phyloP scores from a whole-genome alignment of 2,329 filamentous ascomycete genomes.

The Epichloe hybrida region DNA sequence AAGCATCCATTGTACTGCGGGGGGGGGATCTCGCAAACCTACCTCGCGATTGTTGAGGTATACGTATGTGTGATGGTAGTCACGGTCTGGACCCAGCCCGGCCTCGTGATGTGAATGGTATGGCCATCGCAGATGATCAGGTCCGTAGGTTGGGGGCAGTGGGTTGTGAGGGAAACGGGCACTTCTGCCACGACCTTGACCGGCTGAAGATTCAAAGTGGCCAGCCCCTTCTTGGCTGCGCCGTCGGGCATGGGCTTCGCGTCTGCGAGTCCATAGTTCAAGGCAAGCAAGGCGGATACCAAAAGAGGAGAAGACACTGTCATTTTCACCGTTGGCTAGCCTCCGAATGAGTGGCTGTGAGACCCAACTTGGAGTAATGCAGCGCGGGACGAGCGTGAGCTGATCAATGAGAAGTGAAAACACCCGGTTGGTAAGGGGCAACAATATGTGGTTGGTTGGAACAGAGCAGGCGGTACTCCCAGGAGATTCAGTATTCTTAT shows the following conservation, averaged over 20 bases:
- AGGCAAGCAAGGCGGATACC: slow-evolving; percentile 1
- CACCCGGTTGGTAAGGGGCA: too few relatives aligned
- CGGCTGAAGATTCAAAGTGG: slow-evolving; percentile 1
- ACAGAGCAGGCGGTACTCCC: too few relatives aligned
- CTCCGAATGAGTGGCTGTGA: too few relatives aligned
- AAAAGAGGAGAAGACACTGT: neutral
- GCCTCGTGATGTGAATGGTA: neutral
- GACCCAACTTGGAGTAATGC: too few relatives aligned
- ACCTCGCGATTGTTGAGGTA: neutral
- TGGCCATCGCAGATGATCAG: slow-evolving; percentile 1
- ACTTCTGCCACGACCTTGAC: neutral
- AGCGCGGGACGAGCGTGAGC: too few relatives aligned
- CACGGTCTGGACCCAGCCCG: neutral
- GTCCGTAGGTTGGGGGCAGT: neutral
- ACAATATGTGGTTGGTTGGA: too few relatives aligned
- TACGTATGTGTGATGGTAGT: slow-evolving; percentile 2
- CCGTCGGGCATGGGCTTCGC: neutral
- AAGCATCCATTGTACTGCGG: neutral
- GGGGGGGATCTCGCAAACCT: neutral
- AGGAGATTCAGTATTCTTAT: too few relatives aligned
- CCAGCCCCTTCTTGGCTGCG: neutral
- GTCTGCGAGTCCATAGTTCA: neutral
- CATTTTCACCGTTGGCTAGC: neutral
- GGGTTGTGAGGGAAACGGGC: neutral
- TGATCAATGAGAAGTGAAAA: too few relatives aligned